Percentiles rank a stretch among this genome's conserved stretches.
Evolutionary conservation across 1,284 basidiomycete species (phyloP).

Genomic region (Porogramme epimiltina): DNA sequence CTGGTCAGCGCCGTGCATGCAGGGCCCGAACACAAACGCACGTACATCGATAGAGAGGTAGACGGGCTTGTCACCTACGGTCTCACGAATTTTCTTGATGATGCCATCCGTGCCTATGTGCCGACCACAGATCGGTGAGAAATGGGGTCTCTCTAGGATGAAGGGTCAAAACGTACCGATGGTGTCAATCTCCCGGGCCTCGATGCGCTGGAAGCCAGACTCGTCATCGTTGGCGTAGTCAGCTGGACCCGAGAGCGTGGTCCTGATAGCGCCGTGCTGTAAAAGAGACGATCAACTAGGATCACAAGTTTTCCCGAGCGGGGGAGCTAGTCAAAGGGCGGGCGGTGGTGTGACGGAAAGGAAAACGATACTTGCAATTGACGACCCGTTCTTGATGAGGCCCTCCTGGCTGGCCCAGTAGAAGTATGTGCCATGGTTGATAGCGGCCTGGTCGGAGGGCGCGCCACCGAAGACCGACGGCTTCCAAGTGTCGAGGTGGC

Average conservation of each 20-base stretch:
- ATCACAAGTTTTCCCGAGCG: conserved; percentile 47
- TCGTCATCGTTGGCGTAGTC: conserved; percentile 72
- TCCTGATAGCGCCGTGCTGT: conserved; percentile 80
- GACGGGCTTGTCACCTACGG: conserved; percentile 66
- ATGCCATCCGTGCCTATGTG: conserved; percentile 61
- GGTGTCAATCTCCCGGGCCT: conserved; percentile 76
- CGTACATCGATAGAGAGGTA: conserved; percentile 75
- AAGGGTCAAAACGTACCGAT: conserved; percentile 47
- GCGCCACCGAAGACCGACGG: conserved; percentile 71
- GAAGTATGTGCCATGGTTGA: conserved; percentile 80
- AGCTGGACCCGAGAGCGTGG: conserved; percentile 68
- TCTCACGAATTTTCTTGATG: conserved; percentile 69
- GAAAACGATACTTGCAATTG: conserved; percentile 72
- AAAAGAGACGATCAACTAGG: conserved; percentile 60
- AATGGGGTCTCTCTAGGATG: not conserved
- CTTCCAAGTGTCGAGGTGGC: conserved; percentile 75
- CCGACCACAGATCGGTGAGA: not conserved
- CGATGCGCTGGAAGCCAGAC: conserved; percentile 70
- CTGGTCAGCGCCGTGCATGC: not conserved
- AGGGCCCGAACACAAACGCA: conserved; percentile 5
- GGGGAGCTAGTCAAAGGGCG: conserved; percentile 17
- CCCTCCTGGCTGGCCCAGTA: conserved; percentile 80
- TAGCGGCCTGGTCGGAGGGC: conserved; percentile 64
- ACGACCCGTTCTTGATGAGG: conserved; percentile 72
- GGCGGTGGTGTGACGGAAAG: conserved; percentile 22